Base-by-base conservation (phyloP, 108 stramenopile genomes). In the Nitzschia palea region DNA sequence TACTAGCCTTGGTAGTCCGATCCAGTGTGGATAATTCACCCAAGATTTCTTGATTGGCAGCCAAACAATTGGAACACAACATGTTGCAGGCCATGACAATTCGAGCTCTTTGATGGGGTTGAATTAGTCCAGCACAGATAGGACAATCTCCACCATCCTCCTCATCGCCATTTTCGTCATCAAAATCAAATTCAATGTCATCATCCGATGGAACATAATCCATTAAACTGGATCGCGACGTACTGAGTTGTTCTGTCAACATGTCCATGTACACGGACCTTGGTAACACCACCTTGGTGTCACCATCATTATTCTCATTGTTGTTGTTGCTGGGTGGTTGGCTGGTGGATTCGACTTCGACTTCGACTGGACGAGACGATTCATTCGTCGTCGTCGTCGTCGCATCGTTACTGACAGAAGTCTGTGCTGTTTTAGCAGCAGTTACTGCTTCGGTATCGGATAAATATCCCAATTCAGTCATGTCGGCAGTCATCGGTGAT, bases 131-230 rank as follows among this genome's bases (percentile, higher is more conserved):
- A 6, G 22, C 3, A 31, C 57, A 59, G 10, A 59, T 3, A 6
- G 57, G 57, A 22, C 57, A 59, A 9, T 59, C 57, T 14, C n/a
- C n/a, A n/a, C n/a, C n/a, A n/a, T 59, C 35, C 9, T 27, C 12
- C 14, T 17, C 8, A 6, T 40, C 57, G 3, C 5, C 33, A 2
- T 40, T 22, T 5, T n/a, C 33, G 5, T 31, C 57, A 9, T 35
- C 57, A 26, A 3, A 5, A 8, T 29, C 12, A 2, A 28, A 6
- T 3, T 35, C 57, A 14, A 59, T 14, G 4, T 59, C 57, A 5
- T 59, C 57, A 22, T 59, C 57, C 18, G 57, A 59, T 6, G 57
- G 57, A 4, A 59, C 35, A 37, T 59, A 59, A 4, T 59, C 22
- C 4, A 31, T 17, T 35, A 59, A 37, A 48, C 47, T 10, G 9